A percentile compares a stretch with the other conserved stretches of the same genome.
Evolutionary conservation across 2,329 filamentous ascomycete species (phyloP).

Genomic region (Nemania serpens): DNA sequence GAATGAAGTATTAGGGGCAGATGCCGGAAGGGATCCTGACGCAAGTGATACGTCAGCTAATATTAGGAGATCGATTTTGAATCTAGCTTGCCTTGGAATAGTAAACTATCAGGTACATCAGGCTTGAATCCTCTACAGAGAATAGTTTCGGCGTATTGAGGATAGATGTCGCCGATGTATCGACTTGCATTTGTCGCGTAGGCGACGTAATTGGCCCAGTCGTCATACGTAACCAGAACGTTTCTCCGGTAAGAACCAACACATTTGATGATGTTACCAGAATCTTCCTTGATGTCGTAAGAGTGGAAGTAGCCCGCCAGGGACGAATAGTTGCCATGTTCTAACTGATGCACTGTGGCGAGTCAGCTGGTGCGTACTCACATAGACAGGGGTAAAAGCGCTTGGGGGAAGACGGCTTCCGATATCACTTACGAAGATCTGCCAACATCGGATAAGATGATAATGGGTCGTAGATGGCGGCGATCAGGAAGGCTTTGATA

Average conservation of each 20-base stretch:
- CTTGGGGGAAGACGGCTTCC: background rate
- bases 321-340: background rate
- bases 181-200: background rate
- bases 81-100: background rate
- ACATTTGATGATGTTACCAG: background rate
- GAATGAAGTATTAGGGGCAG: background rate
- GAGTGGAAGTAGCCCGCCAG: background rate
- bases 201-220: background rate
- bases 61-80: background rate
- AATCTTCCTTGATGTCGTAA: background rate
- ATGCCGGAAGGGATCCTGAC: background rate
- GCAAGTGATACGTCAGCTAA: background rate
- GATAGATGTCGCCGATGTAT: background rate
- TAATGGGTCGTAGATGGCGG: background rate
- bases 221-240: background rate
- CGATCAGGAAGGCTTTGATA: background rate
- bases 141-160: background rate
- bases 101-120: background rate
- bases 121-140: background rate
- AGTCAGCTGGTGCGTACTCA: background rate
- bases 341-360: background rate
- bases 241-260: background rate
- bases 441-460: background rate
- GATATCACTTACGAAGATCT: background rate
- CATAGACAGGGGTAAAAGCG: background rate